Base-by-base conservation (phyloP, 1,284 basidiomycete species). In the Marasmius oreades region DNA sequence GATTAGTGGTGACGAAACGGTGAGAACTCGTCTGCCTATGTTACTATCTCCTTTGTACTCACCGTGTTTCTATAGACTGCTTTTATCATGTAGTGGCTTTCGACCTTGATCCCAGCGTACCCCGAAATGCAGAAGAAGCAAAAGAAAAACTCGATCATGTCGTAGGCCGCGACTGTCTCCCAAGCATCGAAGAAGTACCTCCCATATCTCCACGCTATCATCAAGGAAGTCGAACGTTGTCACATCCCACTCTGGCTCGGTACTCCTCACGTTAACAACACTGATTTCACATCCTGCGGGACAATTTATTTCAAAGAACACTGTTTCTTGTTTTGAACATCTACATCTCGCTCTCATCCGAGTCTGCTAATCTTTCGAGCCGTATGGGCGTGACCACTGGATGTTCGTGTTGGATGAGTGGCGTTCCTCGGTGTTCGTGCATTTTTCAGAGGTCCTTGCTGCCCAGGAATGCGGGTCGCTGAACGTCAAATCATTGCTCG, bases 321-420 rank as follows among this genome's bases (percentile, higher is more conserved):
- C 74, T 5, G 70, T 69, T n/a, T 0, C 48, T 77, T 11, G 63
- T 77, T 11, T 57, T 76, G 24, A 75, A 77, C 56, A 64, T 66
- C 52, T 76, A 69, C 56, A 68, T 68, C 0, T 66, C 76, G 56
- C 66, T 62, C 23, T 67, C 62, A 45, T 59, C 62, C 4, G 70
- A 71, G 58, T 71, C 70, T 4, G 65, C 74, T 3, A 75, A 75
- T 28, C 64, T 75, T 36, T 52, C 69, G 1, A 67, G 78, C 56
- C 71, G 2, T 67, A 71, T 61, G 67, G 74, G 55, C 68, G 76
- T 39, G 77, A 79, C 57, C 75, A 78, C 55, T 78, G 72, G 73
- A 67, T 69, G 55, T 77, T 77, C 52, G 73, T 26, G 70, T 66
- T 1, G 67, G 69, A 67, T 72, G 59, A 28, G 66, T 63, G 16